A percentile compares a stretch with the other conserved stretches of the same genome.
phyloP scores from a whole-genome alignment of 768 basidiomycete genomes.

The Coprinellus aureogranulatus region DNA sequence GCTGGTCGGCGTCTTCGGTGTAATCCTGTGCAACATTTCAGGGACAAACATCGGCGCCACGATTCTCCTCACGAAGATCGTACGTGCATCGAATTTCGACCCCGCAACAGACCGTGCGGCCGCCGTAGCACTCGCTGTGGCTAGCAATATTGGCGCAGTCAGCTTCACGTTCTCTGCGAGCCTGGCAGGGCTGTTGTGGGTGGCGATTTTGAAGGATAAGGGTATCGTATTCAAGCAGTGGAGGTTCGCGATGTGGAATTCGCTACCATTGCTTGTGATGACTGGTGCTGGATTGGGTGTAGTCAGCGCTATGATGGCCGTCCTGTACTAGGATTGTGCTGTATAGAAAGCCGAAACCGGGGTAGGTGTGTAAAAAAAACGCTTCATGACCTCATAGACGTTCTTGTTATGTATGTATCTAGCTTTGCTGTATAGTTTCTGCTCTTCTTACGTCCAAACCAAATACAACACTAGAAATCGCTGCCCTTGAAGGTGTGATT shows the following conservation, averaged over 20 bases:
- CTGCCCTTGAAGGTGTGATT: background rate
- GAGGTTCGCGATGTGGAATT: constrained; percentile 74
- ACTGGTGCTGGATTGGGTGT: constrained; percentile 65
- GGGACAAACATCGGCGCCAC: constrained; percentile 93
- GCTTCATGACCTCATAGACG: too few relatives aligned
- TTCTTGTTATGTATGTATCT: too few relatives aligned
- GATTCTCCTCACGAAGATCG: constrained; percentile 81
- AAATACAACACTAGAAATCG: background rate
- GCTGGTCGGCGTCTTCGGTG: constrained; percentile 68
- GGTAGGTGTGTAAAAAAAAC: too few relatives aligned
- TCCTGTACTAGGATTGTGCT: constrained; percentile 27
- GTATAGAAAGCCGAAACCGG: background rate
- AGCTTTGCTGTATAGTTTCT: too few relatives aligned
- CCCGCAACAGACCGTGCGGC: constrained; percentile 47
- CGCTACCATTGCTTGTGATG: constrained; percentile 61
- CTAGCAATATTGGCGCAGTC: constrained; percentile 88
- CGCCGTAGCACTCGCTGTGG: constrained; percentile 75
- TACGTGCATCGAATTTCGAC: constrained; percentile 45
- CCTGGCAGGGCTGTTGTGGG: constrained; percentile 87
- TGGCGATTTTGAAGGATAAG: constrained; percentile 69
- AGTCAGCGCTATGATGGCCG: constrained; percentile 74
- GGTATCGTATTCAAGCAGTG: constrained; percentile 56
- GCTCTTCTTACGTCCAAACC: background rate
- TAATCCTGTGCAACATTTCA: constrained; percentile 75
- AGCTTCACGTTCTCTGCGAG: constrained; percentile 86